Evolutionary conservation across 2,329 filamentous ascomycete species (phyloP), one percentile per base, ranked within the genome.

Genomic region (Diaporthe sp.): DNA sequence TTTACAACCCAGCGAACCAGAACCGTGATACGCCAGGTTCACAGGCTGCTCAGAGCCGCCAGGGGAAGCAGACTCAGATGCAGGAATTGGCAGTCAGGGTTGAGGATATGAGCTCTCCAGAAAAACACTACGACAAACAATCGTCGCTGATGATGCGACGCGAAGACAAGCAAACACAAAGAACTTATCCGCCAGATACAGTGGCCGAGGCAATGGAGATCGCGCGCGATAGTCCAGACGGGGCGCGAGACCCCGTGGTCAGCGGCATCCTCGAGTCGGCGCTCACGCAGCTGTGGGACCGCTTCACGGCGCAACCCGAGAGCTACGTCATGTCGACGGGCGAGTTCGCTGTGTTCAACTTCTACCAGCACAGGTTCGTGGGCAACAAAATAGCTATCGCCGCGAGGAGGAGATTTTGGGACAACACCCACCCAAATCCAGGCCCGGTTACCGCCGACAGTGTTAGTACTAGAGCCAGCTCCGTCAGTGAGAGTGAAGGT

Each of bases 1-100:
- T 98, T 67, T 98, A 98, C 84, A 96, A 98, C 82, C 96, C 97
- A 0, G 93, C 94, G 54, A 98, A 98, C 82, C 93, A 95, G 81
- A 94, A 87, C 77, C 89, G 95, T 78, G 95, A 93, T 61, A 95
- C 93, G 83, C 92, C 94, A 81, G 95, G 97, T 72, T 96, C 98
- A 91, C 94, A 95, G 78, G 95, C 95, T 40, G 93, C 92, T 7
- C 93, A 96, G 81, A 90, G 93, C 78, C 91, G 95, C 80, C 88
- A 93, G 78, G 93, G 95, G 79, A 87, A 90, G 57, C 87, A 90
- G 70, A 89, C 87, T 77, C 89, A 91, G 80, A 89, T 95, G 86
- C 89, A n/a, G n/a, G n/a, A n/a, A n/a, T n/a, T n/a, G n/a, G n/a
- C n/a, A n/a, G n/a, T n/a, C n/a, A n/a, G n/a, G n/a, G n/a, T n/a